A percentile compares a stretch with the other conserved stretches of the same genome.
Evolutionary conservation across 768 basidiomycete species (phyloP).

Genomic region (Suillus discolor): DNA sequence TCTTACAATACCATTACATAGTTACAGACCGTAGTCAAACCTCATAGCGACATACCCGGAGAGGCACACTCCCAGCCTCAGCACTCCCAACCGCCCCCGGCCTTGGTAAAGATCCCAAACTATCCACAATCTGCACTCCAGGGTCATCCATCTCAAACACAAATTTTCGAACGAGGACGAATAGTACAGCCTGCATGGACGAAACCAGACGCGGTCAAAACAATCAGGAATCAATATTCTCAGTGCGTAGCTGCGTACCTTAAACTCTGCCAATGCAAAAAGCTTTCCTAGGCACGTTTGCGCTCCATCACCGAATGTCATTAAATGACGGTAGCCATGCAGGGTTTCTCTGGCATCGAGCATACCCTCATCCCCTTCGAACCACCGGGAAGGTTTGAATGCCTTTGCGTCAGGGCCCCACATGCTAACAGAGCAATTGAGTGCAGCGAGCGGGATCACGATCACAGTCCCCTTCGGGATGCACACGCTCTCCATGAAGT

Average conservation of each 20-base stretch:
- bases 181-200: slow-evolving; percentile 33
- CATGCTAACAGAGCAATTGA: slow-evolving; percentile 42
- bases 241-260: slow-evolving; percentile 27
- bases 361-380: slow-evolving; percentile 29
- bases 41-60: slow-evolving; percentile 12
- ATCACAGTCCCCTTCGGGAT: slow-evolving; percentile 44
- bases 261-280: slow-evolving; percentile 45
- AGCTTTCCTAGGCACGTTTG: slow-evolving; percentile 46
- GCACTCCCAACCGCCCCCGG: slow-evolving; percentile 32
- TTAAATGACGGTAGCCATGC: slow-evolving; percentile 41
- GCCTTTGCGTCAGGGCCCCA: slow-evolving; percentile 49
- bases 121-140: slow-evolving; percentile 30
- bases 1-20: background rate
- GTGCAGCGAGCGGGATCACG: slow-evolving; percentile 37
- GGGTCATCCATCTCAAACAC: slow-evolving; percentile 37
- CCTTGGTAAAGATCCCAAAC: slow-evolving; percentile 32
- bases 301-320: slow-evolving; percentile 49
- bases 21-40: background rate
- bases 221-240: background rate
- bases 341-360: slow-evolving; percentile 26
- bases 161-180: slow-evolving; percentile 44
- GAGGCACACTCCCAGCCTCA: slow-evolving; percentile 19
- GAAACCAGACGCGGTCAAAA: background rate
- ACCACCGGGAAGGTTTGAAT: slow-evolving; percentile 49
- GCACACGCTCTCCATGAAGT: slow-evolving; percentile 30